These are phyloP conservation scores for Carex parvula DNA, from an alignment of 176 grass and related monocot species.

Conservation along the genomic window DNA sequence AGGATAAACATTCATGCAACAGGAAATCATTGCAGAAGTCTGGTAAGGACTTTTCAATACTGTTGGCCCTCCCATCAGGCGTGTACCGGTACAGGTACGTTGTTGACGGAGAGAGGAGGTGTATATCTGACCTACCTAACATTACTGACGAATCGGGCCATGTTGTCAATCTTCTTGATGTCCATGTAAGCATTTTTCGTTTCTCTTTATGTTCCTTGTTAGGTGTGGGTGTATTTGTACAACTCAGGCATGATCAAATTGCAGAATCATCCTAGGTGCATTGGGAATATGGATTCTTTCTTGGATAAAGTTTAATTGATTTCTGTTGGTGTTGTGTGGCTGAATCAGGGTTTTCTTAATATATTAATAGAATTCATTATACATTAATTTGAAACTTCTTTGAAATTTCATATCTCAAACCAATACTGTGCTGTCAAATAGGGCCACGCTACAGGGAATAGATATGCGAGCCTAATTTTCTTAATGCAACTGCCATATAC, in stretches of 20 bases:
- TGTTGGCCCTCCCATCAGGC: slow-evolving; percentile 83
- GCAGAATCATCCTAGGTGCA: neutral
- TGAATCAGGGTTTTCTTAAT: neutral
- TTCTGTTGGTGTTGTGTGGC: neutral
- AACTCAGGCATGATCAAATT: neutral
- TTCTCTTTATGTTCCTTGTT: neutral
- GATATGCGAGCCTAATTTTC: neutral
- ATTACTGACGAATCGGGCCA: slow-evolving; percentile 70
- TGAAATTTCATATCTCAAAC: neutral
- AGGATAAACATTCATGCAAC: neutral
- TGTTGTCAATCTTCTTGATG: slow-evolving; percentile 84
- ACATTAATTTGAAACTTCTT: neutral
- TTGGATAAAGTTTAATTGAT: neutral
- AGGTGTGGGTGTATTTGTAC: neutral
- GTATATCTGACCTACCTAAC: slow-evolving; percentile 77
- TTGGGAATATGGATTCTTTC: neutral
- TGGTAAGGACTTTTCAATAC: slow-evolving; percentile 86
- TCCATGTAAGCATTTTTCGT: slow-evolving; percentile 64
- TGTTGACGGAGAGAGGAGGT: slow-evolving; percentile 78
- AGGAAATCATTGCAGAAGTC: slow-evolving; percentile 86
- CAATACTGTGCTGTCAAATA: neutral
- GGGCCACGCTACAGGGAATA: neutral
- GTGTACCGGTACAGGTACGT: slow-evolving; percentile 87
- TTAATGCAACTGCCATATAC: neutral
- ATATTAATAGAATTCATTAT: neutral